phyloP scores from a whole-genome alignment of 805 yeast genomes.

The Candida xyloterini region DNA sequence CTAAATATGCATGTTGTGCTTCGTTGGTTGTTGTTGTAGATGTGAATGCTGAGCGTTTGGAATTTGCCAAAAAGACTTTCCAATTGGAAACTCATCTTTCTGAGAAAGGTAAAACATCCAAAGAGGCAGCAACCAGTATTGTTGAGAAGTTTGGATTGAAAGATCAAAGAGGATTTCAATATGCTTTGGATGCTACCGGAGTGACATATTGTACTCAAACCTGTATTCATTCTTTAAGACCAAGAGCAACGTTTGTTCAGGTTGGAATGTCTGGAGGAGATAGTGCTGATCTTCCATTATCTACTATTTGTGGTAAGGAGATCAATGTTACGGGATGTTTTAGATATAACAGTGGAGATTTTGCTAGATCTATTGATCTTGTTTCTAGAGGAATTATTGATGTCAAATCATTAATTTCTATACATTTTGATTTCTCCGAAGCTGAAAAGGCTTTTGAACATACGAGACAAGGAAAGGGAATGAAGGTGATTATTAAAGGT shows the following conservation, averaged over 20 bases:
- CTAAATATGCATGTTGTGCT: constrained; percentile 11
- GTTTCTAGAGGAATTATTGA: constrained; percentile 10
- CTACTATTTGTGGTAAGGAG: constrained; percentile 12
- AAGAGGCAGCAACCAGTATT: constrained; percentile 20
- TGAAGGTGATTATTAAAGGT: constrained; percentile 11
- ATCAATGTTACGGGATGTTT: constrained; percentile 10
- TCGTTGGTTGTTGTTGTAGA: constrained; percentile 12
- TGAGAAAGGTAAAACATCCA: constrained; percentile 20
- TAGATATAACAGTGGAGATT: constrained; percentile 11
- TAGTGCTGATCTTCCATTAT: constrained; percentile 9
- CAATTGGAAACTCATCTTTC: constrained; percentile 10
- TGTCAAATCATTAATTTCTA: constrained; percentile 8
- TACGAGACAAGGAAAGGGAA: constrained; percentile 10
- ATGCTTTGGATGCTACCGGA: constrained; percentile 14
- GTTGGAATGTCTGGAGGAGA: constrained; percentile 26
- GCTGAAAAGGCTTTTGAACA: constrained; percentile 12
- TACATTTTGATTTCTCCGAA: constrained; percentile 4
- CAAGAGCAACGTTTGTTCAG: constrained; percentile 25
- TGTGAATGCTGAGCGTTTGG: constrained; percentile 23
- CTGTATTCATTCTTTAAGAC: constrained; percentile 17
- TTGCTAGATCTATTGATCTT: constrained; percentile 9
- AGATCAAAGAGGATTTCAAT: constrained; percentile 9
- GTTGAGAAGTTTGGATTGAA: constrained; percentile 9
- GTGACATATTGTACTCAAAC: constrained; percentile 16
- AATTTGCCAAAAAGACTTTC: constrained; percentile 27